Base-by-base conservation (phyloP, 805 yeast species). In the Candida odintsovae region DNA sequence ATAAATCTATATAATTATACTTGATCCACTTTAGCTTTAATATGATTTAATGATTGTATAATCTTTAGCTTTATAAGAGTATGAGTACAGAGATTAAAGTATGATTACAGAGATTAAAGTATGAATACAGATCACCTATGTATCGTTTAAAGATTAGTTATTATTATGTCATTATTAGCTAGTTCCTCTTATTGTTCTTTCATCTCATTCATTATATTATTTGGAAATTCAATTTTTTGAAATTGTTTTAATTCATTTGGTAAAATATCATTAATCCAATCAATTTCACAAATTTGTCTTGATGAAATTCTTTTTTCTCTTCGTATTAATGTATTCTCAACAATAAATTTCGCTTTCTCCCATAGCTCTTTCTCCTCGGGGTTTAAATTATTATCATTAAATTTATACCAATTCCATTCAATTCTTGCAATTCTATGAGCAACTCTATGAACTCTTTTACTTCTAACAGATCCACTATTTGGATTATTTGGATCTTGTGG, bases 371-470 rank as follows among this genome's bases (percentile, higher is more conserved):
- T 36, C 10, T 42, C 41, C 1, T 31, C 12, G 1, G 36, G 42
- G 10, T 52, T 59, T 29, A 51, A 47, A 23, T 55, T 53, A 5
- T 66, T 67, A 1, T 72, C 72, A 45, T 69, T 65, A 53, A 78
- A 65, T 20, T 64, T 63, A 51, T 66, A 73, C 98, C 98, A 92
- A 33, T 75, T 76, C 99, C 99, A 94, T 50, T 87, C 94, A 33
- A 88, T 82, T 59, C 92, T 78, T 6, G 97, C 97, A 28, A 92
- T 94, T 46, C 97, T 71, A 64, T 92, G 97, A 0, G 95, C 84
- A 0, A 87, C 78, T 40, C 82, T 76, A 36, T 83, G 28, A 2
- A 26, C 64, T 50, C 74, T 61, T 57, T 73, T 61, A 52, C 81
- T 59, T 61, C 76, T 63, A 56, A 64, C 45, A 45, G 71, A 67